These are phyloP conservation scores for Fraxinus ornus DNA, from an alignment of 305 asterid species.

Conservation along the genomic window DNA sequence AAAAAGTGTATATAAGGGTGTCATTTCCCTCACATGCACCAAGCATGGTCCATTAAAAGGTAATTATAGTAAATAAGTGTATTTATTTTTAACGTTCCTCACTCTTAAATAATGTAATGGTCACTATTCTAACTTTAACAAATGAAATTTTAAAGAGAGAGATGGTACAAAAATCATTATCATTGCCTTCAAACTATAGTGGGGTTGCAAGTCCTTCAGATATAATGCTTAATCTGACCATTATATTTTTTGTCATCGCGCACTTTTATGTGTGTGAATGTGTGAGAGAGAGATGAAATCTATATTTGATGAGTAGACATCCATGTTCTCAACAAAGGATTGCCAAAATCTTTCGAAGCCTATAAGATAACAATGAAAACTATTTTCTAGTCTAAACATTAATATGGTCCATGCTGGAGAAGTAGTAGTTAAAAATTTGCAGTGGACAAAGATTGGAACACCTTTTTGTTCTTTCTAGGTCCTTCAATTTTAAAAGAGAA, in stretches of 20 bases:
- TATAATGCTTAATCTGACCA: background rate
- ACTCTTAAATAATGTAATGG: no score
- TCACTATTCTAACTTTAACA: background rate
- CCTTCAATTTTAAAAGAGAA: background rate
- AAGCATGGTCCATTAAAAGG: no score
- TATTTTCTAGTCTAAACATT: slow-evolving; percentile 6
- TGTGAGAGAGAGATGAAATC: background rate
- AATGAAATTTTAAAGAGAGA: background rate
- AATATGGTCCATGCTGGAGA: slow-evolving; percentile 31
- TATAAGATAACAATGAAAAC: slow-evolving; percentile 25
- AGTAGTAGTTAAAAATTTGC: background rate
- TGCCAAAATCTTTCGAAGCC: slow-evolving; percentile 32
- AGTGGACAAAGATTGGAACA: slow-evolving; percentile 17
- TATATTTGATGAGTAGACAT: slow-evolving; percentile 24
- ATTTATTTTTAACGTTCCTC: background rate
- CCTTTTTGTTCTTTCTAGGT: slow-evolving; percentile 18
- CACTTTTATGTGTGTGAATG: background rate
- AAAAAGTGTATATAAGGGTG: no score
- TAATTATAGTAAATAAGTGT: no score
- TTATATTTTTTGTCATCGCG: background rate
- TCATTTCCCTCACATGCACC: no score
- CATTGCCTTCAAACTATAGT: background rate
- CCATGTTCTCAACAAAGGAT: slow-evolving; percentile 28
- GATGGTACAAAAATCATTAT: background rate
- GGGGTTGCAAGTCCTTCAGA: background rate